These are phyloP conservation scores for Saccharomyces kudriavzevii DNA, from an alignment of 805 yeast genomes.

Conservation along the genomic window DNA sequence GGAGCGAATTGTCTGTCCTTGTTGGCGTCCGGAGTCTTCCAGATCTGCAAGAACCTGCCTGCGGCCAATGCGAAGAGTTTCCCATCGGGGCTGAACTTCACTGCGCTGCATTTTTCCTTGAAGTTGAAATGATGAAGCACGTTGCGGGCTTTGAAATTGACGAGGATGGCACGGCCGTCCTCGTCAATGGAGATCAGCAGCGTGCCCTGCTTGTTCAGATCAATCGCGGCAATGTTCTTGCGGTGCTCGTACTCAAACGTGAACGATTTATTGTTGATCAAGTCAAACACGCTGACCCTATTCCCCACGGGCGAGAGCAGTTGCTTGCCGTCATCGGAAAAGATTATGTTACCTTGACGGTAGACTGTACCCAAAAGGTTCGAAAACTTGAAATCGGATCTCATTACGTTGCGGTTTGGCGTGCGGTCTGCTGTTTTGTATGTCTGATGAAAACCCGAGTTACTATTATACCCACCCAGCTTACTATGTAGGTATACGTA, in stretches of 20 bases:
- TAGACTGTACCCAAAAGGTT: constrained; percentile 92
- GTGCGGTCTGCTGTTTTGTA: not conserved
- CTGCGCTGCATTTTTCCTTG: constrained; percentile 63
- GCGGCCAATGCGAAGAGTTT: constrained; percentile 76
- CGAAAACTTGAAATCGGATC: constrained; percentile 80
- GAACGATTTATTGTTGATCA: constrained; percentile 73
- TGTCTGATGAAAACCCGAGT: no score
- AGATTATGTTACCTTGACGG: constrained; percentile 81
- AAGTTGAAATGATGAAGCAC: constrained; percentile 93
- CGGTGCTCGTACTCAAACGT: constrained; percentile 92
- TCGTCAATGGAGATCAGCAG: constrained; percentile 75
- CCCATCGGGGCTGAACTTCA: constrained; percentile 86
- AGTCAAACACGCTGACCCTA: constrained; percentile 80
- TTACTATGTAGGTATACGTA: not conserved
- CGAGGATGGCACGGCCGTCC: constrained; percentile 89
- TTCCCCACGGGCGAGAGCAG: constrained; percentile 91
- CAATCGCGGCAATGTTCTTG: constrained; percentile 68
- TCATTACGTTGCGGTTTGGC: constrained; percentile 40
- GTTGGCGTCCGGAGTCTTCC: constrained; percentile 78
- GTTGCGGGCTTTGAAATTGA: constrained; percentile 71
- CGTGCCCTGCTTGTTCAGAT: constrained; percentile 75
- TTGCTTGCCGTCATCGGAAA: constrained; percentile 77
- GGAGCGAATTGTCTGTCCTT: constrained; percentile 95
- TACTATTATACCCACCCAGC: not conserved
- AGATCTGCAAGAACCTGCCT: constrained; percentile 77